Base-by-base conservation (phyloP, 176 grass and related monocot species). In the Oryza glumipatula region DNA sequence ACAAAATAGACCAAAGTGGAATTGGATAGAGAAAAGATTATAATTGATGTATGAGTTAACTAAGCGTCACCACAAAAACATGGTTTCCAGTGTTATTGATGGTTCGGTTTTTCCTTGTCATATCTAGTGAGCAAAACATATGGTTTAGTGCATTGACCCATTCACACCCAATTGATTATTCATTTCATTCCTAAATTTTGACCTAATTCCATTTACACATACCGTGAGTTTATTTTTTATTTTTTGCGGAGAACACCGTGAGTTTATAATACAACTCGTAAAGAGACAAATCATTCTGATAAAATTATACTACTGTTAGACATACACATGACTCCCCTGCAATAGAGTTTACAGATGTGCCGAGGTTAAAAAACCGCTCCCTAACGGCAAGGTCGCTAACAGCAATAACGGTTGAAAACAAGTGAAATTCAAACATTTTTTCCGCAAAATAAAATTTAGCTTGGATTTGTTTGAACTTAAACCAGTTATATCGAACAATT, bases 141-240 rank as follows among this genome's bases (percentile, higher is more conserved):
- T 9, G 54, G 19, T 58, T n/a, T 8, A n/a, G 54, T 58, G 19
- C 54, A 58, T 8, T 58, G 19, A 21, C 19, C 54, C 1, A 16
- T 5, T 58, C 54, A 19, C 6, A n/a, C 19, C 6, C 19, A 58
- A 9, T 58, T 58, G 6, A 21, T 58, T 58, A 58, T 58, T 21
- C 19, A 58, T 58, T 21, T 8, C 19, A 58, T n/a, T 58, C 19
- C 2, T 15, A 58, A 58, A 3, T 58, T 7, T 19, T 9, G 19
- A 8, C 6, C 0, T n/a, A 9, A 9, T 6, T n/a, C 0, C 0
- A n/a, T 21, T 56, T 1, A 9, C 6, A 3, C 19, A 58, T 58
- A 9, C 14, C 0, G 0, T 3, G 54, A n/a, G 54, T 58, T 58
- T n/a, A 8, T 58, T 28, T 28, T 28, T 28, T 28, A 2, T 28